Percentiles rank a stretch among this genome's conserved stretches.
Evolutionary conservation across 2,329 filamentous ascomycete species (phyloP).

Genomic region (Aspergillus flavus): DNA sequence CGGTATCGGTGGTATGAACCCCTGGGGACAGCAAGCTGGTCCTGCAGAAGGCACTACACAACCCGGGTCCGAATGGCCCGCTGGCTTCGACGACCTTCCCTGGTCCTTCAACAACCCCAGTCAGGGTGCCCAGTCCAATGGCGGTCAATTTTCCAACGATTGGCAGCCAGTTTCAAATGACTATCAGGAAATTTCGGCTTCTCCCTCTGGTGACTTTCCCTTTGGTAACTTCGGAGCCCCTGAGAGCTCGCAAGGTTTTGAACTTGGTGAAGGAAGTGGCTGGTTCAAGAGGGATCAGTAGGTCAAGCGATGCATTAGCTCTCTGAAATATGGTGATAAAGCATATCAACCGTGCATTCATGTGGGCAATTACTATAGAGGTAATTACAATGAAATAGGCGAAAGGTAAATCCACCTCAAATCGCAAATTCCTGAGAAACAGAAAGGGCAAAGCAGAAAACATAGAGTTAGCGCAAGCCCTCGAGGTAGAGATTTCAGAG

Average conservation of each 20-base stretch:
- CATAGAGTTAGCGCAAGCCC: neutral
- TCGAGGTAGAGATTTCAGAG: neutral
- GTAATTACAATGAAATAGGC: neutral
- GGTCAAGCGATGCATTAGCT: neutral
- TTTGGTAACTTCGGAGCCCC: neutral
- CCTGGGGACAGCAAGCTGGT: neutral
- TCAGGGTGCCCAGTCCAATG: neutral
- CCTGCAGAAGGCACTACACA: neutral
- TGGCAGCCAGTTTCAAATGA: neutral
- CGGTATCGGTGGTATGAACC: neutral
- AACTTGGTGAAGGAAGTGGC: neutral
- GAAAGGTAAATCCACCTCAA: too few relatives aligned
- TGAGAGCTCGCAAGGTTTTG: neutral
- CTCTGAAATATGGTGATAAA: neutral
- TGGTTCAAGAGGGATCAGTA: neutral
- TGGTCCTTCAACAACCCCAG: neutral
- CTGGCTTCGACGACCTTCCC: neutral
- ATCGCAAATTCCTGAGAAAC: neutral
- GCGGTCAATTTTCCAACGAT: neutral
- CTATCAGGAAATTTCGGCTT: neutral
- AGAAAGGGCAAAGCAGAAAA: neutral
- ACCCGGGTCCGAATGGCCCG: neutral
- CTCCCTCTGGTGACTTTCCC: neutral
- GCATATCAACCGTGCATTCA: neutral
- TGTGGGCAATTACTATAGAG: neutral